A percentile compares a stretch with the other conserved stretches of the same genome.
phyloP scores from a whole-genome alignment of 805 yeast species.

The Kazachstania kunashirensis region DNA sequence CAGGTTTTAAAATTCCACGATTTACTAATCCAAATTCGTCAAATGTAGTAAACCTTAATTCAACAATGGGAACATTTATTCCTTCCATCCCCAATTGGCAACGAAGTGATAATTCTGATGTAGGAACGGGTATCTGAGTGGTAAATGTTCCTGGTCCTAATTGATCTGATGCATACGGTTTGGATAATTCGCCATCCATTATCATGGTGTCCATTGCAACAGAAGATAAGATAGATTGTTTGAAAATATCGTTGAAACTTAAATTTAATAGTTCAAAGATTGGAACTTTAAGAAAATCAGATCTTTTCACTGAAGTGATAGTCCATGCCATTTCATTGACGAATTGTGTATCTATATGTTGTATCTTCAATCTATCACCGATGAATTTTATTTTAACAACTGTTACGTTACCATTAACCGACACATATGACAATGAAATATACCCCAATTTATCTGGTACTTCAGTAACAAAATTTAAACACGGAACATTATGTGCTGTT shows the following conservation, averaged over 20 bases:
- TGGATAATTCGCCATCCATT: conserved; percentile 11
- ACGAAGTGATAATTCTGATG: conserved; percentile 10
- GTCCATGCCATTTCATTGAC: conserved; percentile 13
- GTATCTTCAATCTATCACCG: conserved; percentile 1
- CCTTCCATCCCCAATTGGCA: conserved; percentile 5
- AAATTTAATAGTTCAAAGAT: conserved; percentile 17
- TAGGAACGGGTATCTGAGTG: conserved; percentile 23
- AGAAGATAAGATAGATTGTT: conserved; percentile 13
- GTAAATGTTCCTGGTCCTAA: conserved; percentile 22
- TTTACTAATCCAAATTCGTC: conserved; percentile 7
- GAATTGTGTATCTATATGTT: conserved; percentile 14
- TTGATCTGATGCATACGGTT: conserved; percentile 11
- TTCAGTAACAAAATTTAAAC: conserved; percentile 11
- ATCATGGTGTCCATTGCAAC: conserved; percentile 15
- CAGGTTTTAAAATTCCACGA: background rate
- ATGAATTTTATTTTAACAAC: conserved; percentile 10
- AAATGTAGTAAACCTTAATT: conserved; percentile 17
- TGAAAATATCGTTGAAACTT: conserved; percentile 13
- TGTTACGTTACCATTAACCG: conserved; percentile 17
- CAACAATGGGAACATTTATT: background rate
- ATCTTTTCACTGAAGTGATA: conserved; percentile 12
- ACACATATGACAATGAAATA: conserved; percentile 11
- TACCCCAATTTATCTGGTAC: conserved; percentile 7
- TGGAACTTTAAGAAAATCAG: conserved; percentile 14
- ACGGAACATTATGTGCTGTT: conserved; percentile 13